Conservation (phyloP, 495 filamentous ascomycete genomes). For the Achaetomiella virescens region DNA sequence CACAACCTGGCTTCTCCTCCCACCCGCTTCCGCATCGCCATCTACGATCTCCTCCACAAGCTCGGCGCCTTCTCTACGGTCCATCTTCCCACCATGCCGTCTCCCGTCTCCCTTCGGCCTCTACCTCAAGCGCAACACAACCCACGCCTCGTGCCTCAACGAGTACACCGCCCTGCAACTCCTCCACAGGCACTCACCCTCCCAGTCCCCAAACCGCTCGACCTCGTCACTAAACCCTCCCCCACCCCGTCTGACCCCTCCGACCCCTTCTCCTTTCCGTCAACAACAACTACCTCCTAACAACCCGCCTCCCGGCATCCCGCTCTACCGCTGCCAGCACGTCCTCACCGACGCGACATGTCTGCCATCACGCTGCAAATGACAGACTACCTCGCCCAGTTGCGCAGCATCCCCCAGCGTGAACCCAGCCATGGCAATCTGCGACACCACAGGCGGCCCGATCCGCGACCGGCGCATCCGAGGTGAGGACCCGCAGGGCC, state of each 20-base stretch:
- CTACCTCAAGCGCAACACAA: conserved; percentile 24
- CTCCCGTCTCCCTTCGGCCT: conserved; percentile 32
- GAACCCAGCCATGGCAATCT: conserved; percentile 16
- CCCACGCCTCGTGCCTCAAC: conserved; percentile 17
- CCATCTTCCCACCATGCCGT: neutral
- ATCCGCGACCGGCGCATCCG: conserved; percentile 24
- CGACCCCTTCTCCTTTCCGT: too few species aligned
- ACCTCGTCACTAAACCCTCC: conserved; percentile 15
- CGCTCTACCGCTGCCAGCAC: conserved; percentile 18
- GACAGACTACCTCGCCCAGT: conserved; percentile 24
- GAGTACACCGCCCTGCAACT: conserved; percentile 28
- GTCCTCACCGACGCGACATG: conserved; percentile 20
- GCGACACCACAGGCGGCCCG: conserved; percentile 25
- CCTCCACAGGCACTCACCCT: conserved; percentile 25
- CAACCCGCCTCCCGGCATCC: conserved; percentile 21
- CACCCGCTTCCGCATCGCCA: conserved; percentile 13
- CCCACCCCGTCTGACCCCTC: too few species aligned
- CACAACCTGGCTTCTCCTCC: conserved; percentile 18
- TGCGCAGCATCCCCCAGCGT: conserved; percentile 20
- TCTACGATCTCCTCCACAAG: conserved; percentile 21
- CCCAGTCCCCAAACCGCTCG: conserved; percentile 23
- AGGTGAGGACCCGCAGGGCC: conserved; percentile 21
- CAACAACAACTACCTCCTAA: conserved; percentile 19
- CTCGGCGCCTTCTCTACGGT: conserved; percentile 23
- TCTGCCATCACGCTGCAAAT: conserved; percentile 21